Conservation (phyloP, 768 basidiomycete species). For the Phanerochaete carnosa region DNA sequence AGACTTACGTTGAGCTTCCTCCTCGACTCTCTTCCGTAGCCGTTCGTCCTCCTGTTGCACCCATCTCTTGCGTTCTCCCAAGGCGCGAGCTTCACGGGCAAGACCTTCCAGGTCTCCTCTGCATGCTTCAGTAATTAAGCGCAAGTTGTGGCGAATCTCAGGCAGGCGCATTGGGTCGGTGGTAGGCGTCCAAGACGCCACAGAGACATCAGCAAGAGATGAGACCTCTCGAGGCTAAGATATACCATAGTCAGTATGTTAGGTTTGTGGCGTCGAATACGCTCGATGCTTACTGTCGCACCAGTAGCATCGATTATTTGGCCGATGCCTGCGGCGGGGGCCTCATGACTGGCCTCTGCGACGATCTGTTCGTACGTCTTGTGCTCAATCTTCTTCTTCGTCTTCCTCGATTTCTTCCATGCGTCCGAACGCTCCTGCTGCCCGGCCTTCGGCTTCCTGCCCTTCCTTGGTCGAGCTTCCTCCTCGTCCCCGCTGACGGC, state of each 20-base stretch:
- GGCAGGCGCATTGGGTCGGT: constrained; percentile 87
- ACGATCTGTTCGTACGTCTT: constrained; percentile 97
- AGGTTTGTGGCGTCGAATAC: not conserved
- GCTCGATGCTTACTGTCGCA: constrained; percentile 66
- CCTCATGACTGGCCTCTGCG: constrained; percentile 74
- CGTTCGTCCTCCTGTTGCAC: constrained; percentile 67
- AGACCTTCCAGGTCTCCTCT: constrained; percentile 85
- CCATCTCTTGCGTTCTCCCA: constrained; percentile 77
- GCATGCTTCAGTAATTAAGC: constrained; percentile 79
- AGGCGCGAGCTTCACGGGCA: constrained; percentile 82
- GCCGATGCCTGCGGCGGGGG: constrained; percentile 54
- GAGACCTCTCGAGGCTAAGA: constrained; percentile 80
- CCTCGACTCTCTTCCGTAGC: constrained; percentile 63
- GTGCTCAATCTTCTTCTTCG: constrained; percentile 84
- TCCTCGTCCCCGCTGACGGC: constrained; percentile 71
- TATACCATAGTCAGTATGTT: constrained; percentile 3
- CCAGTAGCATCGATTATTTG: constrained; percentile 95
- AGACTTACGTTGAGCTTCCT: constrained; percentile 72
- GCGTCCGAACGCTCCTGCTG: constrained; percentile 63
- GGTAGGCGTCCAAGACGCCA: constrained; percentile 82
- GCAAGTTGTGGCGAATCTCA: constrained; percentile 94
- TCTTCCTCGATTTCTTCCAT: constrained; percentile 86
- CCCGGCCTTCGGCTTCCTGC: constrained; percentile 51
- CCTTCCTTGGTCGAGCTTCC: constrained; percentile 42
- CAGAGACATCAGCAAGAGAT: constrained; percentile 74